Conservation (phyloP, 2,329 filamentous ascomycete genomes). For the Fusarium pseudocircinatum region DNA sequence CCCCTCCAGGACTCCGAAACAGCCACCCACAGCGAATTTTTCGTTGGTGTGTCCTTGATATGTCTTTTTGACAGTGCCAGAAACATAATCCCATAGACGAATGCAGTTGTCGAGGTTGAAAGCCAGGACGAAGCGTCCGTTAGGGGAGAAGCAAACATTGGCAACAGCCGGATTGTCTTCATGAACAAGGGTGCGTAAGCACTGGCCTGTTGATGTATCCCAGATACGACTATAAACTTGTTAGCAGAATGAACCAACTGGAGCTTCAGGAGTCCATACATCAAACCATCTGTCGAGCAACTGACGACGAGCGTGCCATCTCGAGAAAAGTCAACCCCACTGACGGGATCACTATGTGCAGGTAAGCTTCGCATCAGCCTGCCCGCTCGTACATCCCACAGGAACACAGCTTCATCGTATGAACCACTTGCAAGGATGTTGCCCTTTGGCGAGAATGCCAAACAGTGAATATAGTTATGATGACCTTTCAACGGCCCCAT, state of each 20-base stretch:
- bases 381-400: slow-evolving; percentile 94
- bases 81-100: slow-evolving; percentile 93
- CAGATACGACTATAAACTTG: slow-evolving; percentile 74
- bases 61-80: slow-evolving; percentile 92
- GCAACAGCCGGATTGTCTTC: slow-evolving; percentile 94
- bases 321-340: slow-evolving; percentile 89
- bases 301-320: slow-evolving; percentile 94
- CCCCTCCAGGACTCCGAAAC: slow-evolving; percentile 71
- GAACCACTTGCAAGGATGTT: slow-evolving; percentile 96
- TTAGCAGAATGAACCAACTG: slow-evolving; percentile 23
- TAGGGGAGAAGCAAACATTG: slow-evolving; percentile 90
- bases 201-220: slow-evolving; percentile 96
- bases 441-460: slow-evolving; percentile 97
- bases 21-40: slow-evolving; percentile 84
- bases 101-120: slow-evolving; percentile 92
- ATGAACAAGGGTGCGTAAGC: slow-evolving; percentile 91
- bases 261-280: slow-evolving; percentile 60
- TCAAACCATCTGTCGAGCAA: slow-evolving; percentile 90
- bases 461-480: slow-evolving; percentile 93
- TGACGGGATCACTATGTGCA: slow-evolving; percentile 94
- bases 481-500: slow-evolving; percentile 78
- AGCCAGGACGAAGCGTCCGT: slow-evolving; percentile 91
- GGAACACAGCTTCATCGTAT: slow-evolving; percentile 95
- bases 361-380: slow-evolving; percentile 89
- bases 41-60: slow-evolving; percentile 92